Base-by-base conservation (phyloP, 2,329 filamentous ascomycete genomes). In the Fusarium sulawesiense region DNA sequence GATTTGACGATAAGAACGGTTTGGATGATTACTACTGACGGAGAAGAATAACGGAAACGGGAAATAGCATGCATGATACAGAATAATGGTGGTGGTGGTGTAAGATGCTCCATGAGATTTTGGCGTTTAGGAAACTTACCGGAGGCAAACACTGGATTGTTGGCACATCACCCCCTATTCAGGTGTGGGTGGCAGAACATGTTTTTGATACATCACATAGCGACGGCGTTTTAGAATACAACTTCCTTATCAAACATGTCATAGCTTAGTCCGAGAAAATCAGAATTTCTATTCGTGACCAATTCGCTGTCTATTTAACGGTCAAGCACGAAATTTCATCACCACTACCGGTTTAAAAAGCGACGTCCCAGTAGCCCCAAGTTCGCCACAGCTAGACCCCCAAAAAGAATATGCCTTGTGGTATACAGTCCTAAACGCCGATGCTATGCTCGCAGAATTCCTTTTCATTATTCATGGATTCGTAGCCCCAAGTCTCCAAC, bases 1-100 rank as follows among this genome's bases (percentile, higher is more conserved):
- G 70, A 72, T 76, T 55, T 75, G 51, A 68, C 46, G 60, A 64
- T 65, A 27, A 32, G 65, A 14, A 61, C 37, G n/a, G 25, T 46
- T 71, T 70, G 44, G 60, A 54, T 55, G 59, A 68, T 45, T 32
- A 32, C 7, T 37, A 45, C 30, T 11, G 16, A 54, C 4, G 41
- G 27, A 60, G 21, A 21, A 20, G 42, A 40, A 47, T n/a, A 29
- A 32, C 23, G 30, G 7, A 7, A 7, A 34, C 14, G 14, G 30
- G 34, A n/a, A 25, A 34, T 23, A 40, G 25, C 51, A 51, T 20
- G 16, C 50, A 51, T 23, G n/a, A 30, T 50, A 25, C 7, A 13
- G 34, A 21, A 41, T 14, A 34, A 44, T 9, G 58, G 21, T 21
- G 34, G 55, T 29, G n/a, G n/a, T n/a, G 27, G 20, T 9, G 21